Evolutionary conservation across 129 eudicot species (phyloP).

Genomic region (Saussurea involucrata): DNA sequence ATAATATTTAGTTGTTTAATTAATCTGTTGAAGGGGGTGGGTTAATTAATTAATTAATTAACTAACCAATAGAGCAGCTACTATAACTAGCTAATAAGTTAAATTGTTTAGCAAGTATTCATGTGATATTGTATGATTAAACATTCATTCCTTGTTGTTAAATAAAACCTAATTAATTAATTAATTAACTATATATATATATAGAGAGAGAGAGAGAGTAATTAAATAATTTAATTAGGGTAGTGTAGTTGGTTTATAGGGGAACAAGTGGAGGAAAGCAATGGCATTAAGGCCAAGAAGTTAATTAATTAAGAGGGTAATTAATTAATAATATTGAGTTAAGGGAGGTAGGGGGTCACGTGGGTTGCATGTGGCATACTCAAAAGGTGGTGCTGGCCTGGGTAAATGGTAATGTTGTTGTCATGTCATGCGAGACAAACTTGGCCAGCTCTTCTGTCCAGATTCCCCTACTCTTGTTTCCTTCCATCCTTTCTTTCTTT

Average conservation of each 20-base stretch:
- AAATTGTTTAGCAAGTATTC: no score
- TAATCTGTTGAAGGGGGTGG: no score
- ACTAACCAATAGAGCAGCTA: no score
- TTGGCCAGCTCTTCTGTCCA: constrained; percentile 38
- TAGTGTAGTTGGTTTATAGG: not conserved
- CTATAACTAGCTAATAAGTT: no score
- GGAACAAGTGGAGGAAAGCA: not conserved
- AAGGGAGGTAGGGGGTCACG: constrained; percentile 12
- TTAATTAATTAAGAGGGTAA: not conserved
- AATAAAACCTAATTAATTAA: no score
- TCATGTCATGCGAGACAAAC: constrained; percentile 41
- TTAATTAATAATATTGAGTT: not conserved
- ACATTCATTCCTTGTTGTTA: no score
- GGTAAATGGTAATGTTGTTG: constrained; percentile 35
- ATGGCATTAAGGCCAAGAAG: no score
- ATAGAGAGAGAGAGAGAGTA: no score
- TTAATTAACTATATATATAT: no score
- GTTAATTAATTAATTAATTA: no score
- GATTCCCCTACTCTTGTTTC: constrained; percentile 39
- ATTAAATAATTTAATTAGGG: not conserved
- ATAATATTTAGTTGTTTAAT: no score
- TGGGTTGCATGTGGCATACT: constrained; percentile 25
- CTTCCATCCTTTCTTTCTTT: constrained; percentile 12
- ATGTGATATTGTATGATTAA: no score
- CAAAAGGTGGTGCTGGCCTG: constrained; percentile 24